Conservation (phyloP, 495 filamentous ascomycete genomes). For the Lichenothelia convexa region DNA sequence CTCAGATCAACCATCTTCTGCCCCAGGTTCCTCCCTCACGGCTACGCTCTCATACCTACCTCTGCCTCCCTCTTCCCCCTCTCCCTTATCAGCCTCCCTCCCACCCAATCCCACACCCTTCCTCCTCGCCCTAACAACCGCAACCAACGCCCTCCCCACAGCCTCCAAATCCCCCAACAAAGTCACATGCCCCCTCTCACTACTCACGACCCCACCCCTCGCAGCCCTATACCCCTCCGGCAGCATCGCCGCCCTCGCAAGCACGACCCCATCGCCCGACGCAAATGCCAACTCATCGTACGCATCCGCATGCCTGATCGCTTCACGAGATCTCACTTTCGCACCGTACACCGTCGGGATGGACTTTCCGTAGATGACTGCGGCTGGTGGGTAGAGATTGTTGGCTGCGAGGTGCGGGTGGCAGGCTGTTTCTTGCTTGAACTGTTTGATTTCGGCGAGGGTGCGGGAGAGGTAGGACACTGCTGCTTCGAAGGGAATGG, state of each 20-base stretch:
- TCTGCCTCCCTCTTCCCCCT: no score
- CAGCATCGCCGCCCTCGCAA: slow-evolving; percentile 72
- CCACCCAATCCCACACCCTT: background rate
- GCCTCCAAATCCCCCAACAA: slow-evolving; percentile 71
- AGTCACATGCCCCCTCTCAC: slow-evolving; percentile 70
- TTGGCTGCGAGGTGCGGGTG: slow-evolving; percentile 33
- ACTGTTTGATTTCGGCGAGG: slow-evolving; percentile 46
- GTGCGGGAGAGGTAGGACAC: slow-evolving; percentile 61
- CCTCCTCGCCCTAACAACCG: slow-evolving; percentile 8
- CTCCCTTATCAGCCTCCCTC: no score
- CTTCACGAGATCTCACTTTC: slow-evolving; percentile 44
- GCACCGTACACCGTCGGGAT: slow-evolving; percentile 72
- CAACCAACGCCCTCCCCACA: slow-evolving; percentile 54
- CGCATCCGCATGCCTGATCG: slow-evolving; percentile 55
- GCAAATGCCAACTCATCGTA: slow-evolving; percentile 83
- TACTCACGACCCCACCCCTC: slow-evolving; percentile 52
- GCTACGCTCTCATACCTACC: no score
- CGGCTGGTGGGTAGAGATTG: slow-evolving; percentile 64
- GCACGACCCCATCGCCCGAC: slow-evolving; percentile 75
- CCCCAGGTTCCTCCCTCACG: no score
- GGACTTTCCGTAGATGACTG: slow-evolving; percentile 76
- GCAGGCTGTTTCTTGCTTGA: slow-evolving; percentile 55
- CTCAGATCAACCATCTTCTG: no score
- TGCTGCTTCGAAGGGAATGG: slow-evolving; percentile 33
- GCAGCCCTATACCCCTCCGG: slow-evolving; percentile 60